Conservation (phyloP, 495 filamentous ascomycete genomes). For the Tuber magnatum region DNA sequence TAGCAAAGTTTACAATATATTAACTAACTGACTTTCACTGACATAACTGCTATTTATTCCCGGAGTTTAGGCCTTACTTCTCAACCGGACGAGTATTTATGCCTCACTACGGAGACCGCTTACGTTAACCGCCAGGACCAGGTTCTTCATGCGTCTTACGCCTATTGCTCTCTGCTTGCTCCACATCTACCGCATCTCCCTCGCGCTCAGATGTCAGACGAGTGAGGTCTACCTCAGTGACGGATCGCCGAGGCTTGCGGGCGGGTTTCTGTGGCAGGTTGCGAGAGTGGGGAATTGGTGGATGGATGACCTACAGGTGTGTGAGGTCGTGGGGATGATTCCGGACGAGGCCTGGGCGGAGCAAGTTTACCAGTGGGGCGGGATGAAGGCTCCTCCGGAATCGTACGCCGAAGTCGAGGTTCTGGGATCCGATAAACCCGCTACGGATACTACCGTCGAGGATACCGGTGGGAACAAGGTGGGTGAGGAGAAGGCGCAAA, state of each 20-base stretch:
- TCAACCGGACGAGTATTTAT: conserved; percentile 90
- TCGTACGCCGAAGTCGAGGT: not conserved
- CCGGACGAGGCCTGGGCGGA: conserved; percentile 31
- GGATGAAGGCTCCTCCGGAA: conserved; percentile 17
- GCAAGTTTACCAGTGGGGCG: conserved; percentile 23
- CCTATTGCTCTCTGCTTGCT: conserved; percentile 68
- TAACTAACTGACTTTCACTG: not conserved
- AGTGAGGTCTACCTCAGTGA: conserved; percentile 24
- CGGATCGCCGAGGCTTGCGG: not conserved
- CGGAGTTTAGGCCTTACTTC: conserved; percentile 57
- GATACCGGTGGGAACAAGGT: conserved; percentile 61
- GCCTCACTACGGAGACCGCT: conserved; percentile 76
- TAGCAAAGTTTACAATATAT: not conserved
- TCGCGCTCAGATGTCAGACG: conserved; percentile 88
- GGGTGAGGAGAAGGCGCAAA: conserved; percentile 37
- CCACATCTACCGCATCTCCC: conserved; percentile 63
- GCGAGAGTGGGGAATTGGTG: conserved; percentile 33
- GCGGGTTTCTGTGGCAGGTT: conserved; percentile 34
- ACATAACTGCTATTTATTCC: not conserved
- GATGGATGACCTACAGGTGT: conserved; percentile 31
- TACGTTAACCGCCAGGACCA: conserved; percentile 60
- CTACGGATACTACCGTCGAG: conserved; percentile 56
- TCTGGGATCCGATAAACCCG: not conserved
- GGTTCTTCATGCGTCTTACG: conserved; percentile 63
- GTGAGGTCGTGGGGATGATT: conserved; percentile 36